Evolutionary conservation across 768 basidiomycete genomes (phyloP).

Genomic region (Tricholoma terreum): DNA sequence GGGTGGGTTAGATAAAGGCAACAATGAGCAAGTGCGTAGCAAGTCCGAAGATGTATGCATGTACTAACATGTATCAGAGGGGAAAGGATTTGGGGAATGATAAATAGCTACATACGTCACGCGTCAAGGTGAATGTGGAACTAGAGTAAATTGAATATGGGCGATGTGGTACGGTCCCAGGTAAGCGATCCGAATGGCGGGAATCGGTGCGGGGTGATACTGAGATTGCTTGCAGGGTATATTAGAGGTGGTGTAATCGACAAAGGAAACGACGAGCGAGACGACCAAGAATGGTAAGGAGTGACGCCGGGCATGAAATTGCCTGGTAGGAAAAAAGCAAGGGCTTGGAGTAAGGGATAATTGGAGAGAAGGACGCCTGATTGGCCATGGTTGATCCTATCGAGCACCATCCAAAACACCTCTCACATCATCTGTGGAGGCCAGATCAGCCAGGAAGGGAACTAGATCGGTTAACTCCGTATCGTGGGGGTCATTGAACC

Average conservation of each 20-base stretch:
- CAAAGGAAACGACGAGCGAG: conserved; percentile 15
- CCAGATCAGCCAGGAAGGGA: conserved; percentile 90
- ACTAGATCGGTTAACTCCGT: conserved; percentile 95
- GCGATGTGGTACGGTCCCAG: neutral
- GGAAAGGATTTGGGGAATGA: neutral
- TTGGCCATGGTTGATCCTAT: conserved; percentile 22
- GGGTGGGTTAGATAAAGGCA: conserved; percentile 3
- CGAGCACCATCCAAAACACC: conserved; percentile 87
- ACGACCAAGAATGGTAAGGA: conserved; percentile 15
- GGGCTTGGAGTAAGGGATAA: conserved; percentile 11
- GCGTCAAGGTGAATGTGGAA: neutral
- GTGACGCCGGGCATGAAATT: neutral
- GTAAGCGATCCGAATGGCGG: neutral
- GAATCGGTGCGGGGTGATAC: conserved; percentile 14
- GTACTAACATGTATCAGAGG: neutral
- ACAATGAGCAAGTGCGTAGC: conserved; percentile 2
- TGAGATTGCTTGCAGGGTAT: conserved; percentile 27
- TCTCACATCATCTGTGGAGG: conserved; percentile 82
- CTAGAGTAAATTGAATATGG: neutral
- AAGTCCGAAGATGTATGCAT: conserved; percentile 3
- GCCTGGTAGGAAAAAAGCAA: neutral
- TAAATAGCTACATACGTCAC: neutral
- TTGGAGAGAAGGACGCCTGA: no score
- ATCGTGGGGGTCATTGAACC: conserved; percentile 99
- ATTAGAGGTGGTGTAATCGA: conserved; percentile 20